Evolutionary conservation across 805 yeast genomes (phyloP).

Genomic region (Metschnikowia matae): DNA sequence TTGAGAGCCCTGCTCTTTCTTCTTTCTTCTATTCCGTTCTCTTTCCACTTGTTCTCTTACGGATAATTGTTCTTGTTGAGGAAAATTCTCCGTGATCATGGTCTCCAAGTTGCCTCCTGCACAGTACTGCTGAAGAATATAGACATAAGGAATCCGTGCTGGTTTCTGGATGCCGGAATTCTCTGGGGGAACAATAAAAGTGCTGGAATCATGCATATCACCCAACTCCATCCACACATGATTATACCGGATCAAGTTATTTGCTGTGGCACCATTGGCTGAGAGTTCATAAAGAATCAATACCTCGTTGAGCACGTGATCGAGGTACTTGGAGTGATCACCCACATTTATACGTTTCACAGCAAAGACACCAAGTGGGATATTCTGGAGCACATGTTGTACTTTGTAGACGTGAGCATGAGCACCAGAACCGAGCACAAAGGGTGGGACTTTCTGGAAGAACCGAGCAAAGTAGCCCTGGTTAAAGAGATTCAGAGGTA

Average conservation of each 20-base stretch:
- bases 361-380: slow-evolving; percentile 75
- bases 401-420: slow-evolving; percentile 83
- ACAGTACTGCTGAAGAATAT: slow-evolving; percentile 81
- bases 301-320: slow-evolving; percentile 73
- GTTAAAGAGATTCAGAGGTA: slow-evolving; percentile 59
- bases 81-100: slow-evolving; percentile 31
- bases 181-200: slow-evolving; percentile 21
- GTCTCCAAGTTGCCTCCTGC: slow-evolving; percentile 85
- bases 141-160: slow-evolving; percentile 62
- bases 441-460: slow-evolving; percentile 53
- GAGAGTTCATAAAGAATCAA: slow-evolving; percentile 58
- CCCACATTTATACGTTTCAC: slow-evolving; percentile 84
- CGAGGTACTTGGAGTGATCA: slow-evolving; percentile 62
- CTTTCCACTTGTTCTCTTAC: slow-evolving; percentile 24
- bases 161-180: neutral
- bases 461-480: slow-evolving; percentile 79
- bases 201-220: slow-evolving; percentile 45
- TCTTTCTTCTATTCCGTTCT: slow-evolving; percentile 25
- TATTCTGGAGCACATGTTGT: slow-evolving; percentile 69
- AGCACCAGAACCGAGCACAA: slow-evolving; percentile 72
- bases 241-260: slow-evolving; percentile 74
- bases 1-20: neutral
- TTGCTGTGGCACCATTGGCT: slow-evolving; percentile 38
- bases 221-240: slow-evolving; percentile 88
- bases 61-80: slow-evolving; percentile 20